Evolutionary conservation across 805 yeast species (phyloP), one percentile per base, ranked within the genome.

Genomic region (Hanseniaspora hatyaiensis): DNA sequence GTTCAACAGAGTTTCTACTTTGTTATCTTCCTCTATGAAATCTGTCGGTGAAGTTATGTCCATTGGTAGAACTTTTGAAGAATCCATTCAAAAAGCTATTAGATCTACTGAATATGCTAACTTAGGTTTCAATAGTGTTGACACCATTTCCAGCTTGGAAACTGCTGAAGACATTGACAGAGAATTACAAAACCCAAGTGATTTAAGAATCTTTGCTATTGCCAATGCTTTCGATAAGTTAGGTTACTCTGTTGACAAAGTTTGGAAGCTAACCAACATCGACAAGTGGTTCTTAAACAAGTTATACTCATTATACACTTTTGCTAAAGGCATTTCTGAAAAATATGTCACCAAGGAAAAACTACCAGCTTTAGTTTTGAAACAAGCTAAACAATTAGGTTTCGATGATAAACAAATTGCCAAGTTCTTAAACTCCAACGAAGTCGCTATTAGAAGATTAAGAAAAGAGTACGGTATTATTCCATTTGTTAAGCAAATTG

Each of bases 21-120:
- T 82, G 53, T 82, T 89, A 61, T 95, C 96, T 40, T 84, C 95
- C 8, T 79, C 96, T 37, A 89, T 89, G 98, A 89, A 89, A 67
- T 88, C 96, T 51, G 98, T 89, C 49, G 98, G 98, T 65, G 98
- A 89, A 68, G 98, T 89, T 51, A 89, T 89, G 98, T 94, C 96
- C 39, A 92, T 89, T 61, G 98, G 98, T 61, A 81, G 98, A 69
- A 89, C 80, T 54, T 89, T 89, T 63, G 98, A 89, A 71, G 98
- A 89, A 70, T 82, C 96, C 30, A 81, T 89, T 74, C 96, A 92
- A 71, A 89, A 89, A 73, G 97, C 97, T 37, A 79, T 89, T 55
- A 80, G 98, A 69, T 83, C 95, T 15, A 87, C 95, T 29, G 98
- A 92, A 63, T 89, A 92, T 66, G 94, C 83, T 54, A 92, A 92